phyloP scores from a whole-genome alignment of 345 rosid genomes.

The Microthlaspi erraticum region DNA sequence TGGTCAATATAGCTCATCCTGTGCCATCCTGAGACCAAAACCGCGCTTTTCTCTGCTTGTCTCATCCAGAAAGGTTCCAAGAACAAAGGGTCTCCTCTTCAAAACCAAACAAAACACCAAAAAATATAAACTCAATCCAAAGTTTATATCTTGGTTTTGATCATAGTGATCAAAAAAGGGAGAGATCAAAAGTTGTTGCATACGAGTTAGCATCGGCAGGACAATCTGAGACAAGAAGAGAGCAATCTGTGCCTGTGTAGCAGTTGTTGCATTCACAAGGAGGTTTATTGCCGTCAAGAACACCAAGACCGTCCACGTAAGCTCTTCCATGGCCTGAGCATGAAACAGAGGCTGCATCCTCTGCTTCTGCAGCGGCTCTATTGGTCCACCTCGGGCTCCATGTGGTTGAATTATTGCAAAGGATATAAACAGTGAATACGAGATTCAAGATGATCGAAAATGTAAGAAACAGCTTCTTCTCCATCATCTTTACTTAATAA shows the following conservation, averaged over 20 bases:
- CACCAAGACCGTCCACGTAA: conserved; percentile 60
- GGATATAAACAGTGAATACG: conserved; percentile 30
- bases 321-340: conserved; percentile 84
- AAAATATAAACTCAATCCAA: neutral
- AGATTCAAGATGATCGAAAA: conserved; percentile 51
- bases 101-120: neutral
- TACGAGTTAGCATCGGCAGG: conserved; percentile 58
- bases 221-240: conserved; percentile 52
- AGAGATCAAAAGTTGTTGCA: conserved; percentile 27
- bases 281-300: conserved; percentile 42
- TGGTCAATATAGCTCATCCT: conserved; percentile 1
- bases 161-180: neutral
- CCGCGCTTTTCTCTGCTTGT: conserved; percentile 27
- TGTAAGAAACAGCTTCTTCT: neutral
- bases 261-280: conserved; percentile 72
- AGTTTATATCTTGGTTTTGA: neutral
- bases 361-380: conserved; percentile 66
- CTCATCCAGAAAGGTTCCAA: conserved; percentile 45
- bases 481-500: conserved; percentile 6
- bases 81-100: conserved; percentile 39
- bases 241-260: conserved; percentile 62
- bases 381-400: conserved; percentile 60
- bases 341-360: conserved; percentile 56
- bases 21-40: conserved; percentile 5
- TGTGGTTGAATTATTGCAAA: conserved; percentile 17